phyloP scores from a whole-genome alignment of 345 rosid species.

The Eucalyptus globulus region DNA sequence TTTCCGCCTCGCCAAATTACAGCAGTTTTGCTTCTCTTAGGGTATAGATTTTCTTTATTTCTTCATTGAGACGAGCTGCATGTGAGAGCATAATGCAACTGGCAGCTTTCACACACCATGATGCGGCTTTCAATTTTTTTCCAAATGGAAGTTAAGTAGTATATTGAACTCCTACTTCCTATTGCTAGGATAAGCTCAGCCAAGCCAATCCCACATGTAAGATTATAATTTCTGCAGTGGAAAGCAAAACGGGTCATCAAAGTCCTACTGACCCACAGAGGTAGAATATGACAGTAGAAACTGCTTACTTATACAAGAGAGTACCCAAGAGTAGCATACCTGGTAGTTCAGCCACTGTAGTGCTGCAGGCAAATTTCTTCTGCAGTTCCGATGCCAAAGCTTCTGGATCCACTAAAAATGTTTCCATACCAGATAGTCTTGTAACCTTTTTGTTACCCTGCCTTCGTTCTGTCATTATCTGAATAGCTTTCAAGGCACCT shows the following conservation, averaged over 20 bases:
- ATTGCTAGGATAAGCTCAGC: not conserved
- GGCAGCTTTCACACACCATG: not conserved
- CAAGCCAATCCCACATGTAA: not conserved
- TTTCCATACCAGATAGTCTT: slow-evolving; percentile 67
- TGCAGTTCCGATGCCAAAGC: slow-evolving; percentile 88
- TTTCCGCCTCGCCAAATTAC: not conserved
- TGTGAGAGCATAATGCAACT: not conserved
- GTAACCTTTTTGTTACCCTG: slow-evolving; percentile 95
- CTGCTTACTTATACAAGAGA: not conserved
- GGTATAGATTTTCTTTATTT: not conserved
- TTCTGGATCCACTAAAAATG: slow-evolving; percentile 76
- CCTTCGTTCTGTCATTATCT: slow-evolving; percentile 82
- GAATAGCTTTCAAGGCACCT: slow-evolving; percentile 71
- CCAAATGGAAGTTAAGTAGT: not conserved
- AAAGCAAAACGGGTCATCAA: not conserved
- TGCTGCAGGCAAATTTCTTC: slow-evolving; percentile 96
- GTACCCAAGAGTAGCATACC: slow-evolving; percentile 16
- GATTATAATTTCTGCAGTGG: not conserved
- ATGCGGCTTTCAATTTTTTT: not conserved
- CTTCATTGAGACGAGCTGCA: not conserved
- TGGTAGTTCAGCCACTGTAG: slow-evolving; percentile 70
- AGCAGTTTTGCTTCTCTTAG: not conserved
- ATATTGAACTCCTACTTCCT: not conserved
- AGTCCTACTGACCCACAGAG: not conserved
- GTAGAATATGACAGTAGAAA: not conserved